Conservation (phyloP, 306 rosid genomes). For the Mimosa bimucronata region DNA sequence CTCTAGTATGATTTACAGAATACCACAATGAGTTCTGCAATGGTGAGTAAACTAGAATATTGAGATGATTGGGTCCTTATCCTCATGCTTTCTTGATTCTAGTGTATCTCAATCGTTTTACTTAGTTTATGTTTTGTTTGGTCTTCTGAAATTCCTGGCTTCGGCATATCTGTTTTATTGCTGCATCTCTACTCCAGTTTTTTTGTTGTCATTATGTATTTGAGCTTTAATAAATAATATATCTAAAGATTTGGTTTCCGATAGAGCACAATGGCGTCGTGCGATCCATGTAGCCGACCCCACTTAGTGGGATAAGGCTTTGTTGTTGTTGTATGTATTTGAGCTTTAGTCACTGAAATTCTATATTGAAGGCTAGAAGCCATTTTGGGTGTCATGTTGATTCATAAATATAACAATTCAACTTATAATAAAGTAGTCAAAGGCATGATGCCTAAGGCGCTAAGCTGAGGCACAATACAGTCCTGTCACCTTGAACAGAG, state of each 20-base stretch:
- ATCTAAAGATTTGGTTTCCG: too few relatives aligned
- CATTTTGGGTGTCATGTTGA: constrained; percentile 12
- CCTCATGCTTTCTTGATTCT: constrained; percentile 22
- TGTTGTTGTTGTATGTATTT: background rate
- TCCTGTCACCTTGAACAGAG: background rate
- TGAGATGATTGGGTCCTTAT: constrained; percentile 17
- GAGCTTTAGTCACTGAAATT: background rate
- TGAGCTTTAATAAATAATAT: background rate
- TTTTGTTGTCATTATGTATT: background rate
- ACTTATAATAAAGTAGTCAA: background rate
- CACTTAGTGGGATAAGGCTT: too few relatives aligned
- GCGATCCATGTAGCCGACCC: too few relatives aligned
- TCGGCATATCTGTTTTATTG: background rate
- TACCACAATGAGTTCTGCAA: background rate
- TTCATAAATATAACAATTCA: constrained; percentile 6
- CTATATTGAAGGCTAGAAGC: constrained; percentile 22
- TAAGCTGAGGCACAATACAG: background rate
- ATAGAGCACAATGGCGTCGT: too few relatives aligned
- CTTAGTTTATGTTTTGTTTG: constrained; percentile 23
- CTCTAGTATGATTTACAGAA: background rate
- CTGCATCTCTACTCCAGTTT: constrained; percentile 5
- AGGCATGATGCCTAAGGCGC: background rate
- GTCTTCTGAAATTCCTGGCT: background rate
- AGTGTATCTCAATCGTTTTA: constrained; percentile 20
- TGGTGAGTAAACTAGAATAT: constrained; percentile 18